A percentile compares a stretch with the other conserved stretches of the same genome.
phyloP scores from a whole-genome alignment of 768 basidiomycete genomes.

The Cantharellus anzutake region DNA sequence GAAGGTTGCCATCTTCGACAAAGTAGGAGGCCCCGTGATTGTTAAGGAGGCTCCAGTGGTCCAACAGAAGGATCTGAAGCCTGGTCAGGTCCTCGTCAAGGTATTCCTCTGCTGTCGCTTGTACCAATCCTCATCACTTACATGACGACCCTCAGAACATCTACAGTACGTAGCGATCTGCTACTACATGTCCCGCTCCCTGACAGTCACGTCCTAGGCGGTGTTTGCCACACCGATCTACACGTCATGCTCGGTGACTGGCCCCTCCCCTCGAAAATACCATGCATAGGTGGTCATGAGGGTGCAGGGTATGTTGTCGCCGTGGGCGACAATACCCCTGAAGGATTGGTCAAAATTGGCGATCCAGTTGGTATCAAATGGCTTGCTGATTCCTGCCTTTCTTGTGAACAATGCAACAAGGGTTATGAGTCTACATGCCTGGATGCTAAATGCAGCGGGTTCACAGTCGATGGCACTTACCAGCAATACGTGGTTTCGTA shows the following conservation, averaged over 20 bases:
- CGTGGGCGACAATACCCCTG: conserved; percentile 45
- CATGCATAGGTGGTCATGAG: conserved; percentile 20
- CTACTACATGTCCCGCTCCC: neutral
- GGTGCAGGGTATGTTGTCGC: conserved; percentile 70
- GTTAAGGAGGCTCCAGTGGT: conserved; percentile 11
- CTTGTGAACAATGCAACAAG: conserved; percentile 58
- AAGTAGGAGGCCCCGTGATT: neutral
- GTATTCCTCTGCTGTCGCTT: conserved; percentile 15
- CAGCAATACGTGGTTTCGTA: conserved; percentile 35
- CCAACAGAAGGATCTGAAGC: conserved; percentile 14
- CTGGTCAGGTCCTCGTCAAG: conserved; percentile 35
- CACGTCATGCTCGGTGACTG: conserved; percentile 63
- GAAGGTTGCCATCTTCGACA: neutral
- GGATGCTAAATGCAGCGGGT: conserved; percentile 43
- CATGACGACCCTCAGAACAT: too few relatives aligned
- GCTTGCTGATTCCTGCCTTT: conserved; percentile 32
- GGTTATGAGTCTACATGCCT: conserved; percentile 59
- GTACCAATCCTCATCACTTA: too few relatives aligned
- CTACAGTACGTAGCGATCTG: neutral
- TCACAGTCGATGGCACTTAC: conserved; percentile 63
- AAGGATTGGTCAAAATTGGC: conserved; percentile 44
- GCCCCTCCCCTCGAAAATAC: conserved; percentile 28
- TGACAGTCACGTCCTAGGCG: neutral
- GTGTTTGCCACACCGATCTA: conserved; percentile 25
- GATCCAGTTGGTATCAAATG: conserved; percentile 68